Conservation (phyloP, 306 rosid species). For the Cicer bijugum region DNA sequence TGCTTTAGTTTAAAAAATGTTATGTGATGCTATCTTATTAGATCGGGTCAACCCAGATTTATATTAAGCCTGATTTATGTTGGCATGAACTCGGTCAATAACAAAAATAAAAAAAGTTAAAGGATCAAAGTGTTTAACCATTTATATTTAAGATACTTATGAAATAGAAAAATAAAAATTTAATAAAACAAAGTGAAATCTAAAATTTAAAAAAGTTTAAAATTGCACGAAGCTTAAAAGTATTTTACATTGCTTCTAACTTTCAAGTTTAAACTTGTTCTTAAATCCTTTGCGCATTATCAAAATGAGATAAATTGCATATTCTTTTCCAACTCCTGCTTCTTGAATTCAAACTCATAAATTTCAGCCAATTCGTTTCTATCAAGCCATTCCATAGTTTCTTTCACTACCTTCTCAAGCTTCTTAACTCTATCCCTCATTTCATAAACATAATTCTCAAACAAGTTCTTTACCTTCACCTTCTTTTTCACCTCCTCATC, state of each 20-base stretch:
- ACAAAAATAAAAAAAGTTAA: too few species aligned
- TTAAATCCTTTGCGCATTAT: background rate
- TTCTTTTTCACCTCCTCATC: slow-evolving; percentile 49
- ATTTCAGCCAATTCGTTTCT: slow-evolving; percentile 52
- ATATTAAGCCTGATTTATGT: too few species aligned
- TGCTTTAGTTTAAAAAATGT: too few species aligned
- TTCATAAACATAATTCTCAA: slow-evolving; percentile 50
- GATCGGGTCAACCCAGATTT: too few species aligned
- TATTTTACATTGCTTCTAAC: slow-evolving; percentile 38
- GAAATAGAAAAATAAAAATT: too few species aligned
- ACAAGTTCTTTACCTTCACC: slow-evolving; percentile 44
- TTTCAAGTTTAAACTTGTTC: background rate
- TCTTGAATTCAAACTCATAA: slow-evolving; percentile 51
- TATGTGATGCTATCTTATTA: too few species aligned
- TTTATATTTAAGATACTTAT: too few species aligned
- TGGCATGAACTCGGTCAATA: too few species aligned
- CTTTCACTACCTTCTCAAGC: slow-evolving; percentile 46
- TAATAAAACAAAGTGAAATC: too few species aligned
- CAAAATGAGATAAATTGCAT: background rate
- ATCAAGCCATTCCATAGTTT: slow-evolving; percentile 50
- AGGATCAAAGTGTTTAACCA: too few species aligned
- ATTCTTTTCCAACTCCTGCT: slow-evolving; percentile 41
- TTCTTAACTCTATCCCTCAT: slow-evolving; percentile 43
- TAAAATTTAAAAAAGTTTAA: too few species aligned
- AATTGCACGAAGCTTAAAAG: background rate